phyloP scores from a whole-genome alignment of 306 rosid species.

The Luffa acutangula region DNA sequence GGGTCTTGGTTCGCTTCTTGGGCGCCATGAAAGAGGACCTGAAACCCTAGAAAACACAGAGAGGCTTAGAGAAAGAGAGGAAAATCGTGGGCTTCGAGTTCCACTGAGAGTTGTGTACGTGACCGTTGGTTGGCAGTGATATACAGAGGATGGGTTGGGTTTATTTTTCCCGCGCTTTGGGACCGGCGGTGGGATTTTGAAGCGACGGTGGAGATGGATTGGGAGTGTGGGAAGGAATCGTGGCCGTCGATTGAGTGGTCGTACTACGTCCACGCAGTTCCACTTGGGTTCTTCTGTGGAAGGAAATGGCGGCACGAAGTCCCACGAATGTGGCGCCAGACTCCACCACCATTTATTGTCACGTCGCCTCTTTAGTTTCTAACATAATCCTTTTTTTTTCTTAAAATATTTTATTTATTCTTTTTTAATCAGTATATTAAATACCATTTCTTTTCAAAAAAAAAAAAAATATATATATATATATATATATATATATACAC shows the following conservation, averaged over 20 bases:
- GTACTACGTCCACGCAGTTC: constrained; percentile 5
- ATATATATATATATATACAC: too few relatives aligned
- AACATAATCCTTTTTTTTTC: background rate
- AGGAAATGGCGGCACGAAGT: constrained; percentile 6
- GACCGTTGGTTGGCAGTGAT: constrained; percentile 6
- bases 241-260: background rate
- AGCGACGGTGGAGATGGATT: constrained; percentile 16
- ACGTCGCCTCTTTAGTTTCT: background rate
- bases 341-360: background rate
- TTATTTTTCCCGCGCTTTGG: constrained; percentile 21
- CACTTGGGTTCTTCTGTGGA: background rate
- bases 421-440: too few relatives aligned
- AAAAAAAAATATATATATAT: too few relatives aligned
- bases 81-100: background rate
- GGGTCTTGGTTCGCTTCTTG: constrained; percentile 18
- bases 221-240: background rate
- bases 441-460: too few relatives aligned
- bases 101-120: background rate
- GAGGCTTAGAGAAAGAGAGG: background rate
- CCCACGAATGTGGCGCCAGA: background rate
- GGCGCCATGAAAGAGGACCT: constrained; percentile 28
- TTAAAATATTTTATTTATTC: background rate
- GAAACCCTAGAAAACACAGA: background rate
- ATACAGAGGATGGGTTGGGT: background rate
- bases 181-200: background rate